Conservation (phyloP, 208 protist species). For the Acanthamoeba divionensis region DNA sequence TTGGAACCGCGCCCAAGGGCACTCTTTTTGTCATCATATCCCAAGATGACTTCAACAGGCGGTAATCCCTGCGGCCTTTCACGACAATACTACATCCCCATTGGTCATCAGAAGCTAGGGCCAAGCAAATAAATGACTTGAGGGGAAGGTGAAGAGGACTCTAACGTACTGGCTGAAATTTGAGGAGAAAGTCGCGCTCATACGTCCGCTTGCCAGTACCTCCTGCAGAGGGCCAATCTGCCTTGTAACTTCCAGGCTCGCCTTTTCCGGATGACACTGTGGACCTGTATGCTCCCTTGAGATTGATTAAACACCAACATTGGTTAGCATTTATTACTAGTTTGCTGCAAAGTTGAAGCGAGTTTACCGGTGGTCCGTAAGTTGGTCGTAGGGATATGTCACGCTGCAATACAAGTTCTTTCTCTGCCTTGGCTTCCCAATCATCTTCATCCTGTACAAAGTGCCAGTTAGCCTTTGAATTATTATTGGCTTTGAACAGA, state of each 20-base stretch:
- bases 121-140: too few species aligned
- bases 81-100: not conserved
- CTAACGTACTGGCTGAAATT: slow-evolving; percentile 5
- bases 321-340: not conserved
- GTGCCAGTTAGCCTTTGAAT: not conserved
- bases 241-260: too few species aligned
- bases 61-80: not conserved
- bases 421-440: slow-evolving; percentile 46
- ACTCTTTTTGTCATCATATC: not conserved
- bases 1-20: not conserved
- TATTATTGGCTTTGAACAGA: not conserved
- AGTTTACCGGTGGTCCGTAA: not conserved
- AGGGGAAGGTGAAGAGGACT: not conserved
- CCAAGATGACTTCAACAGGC: not conserved
- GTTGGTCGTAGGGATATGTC: slow-evolving; percentile 9
- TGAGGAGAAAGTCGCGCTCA: slow-evolving; percentile 33
- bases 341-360: not conserved
- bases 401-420: not conserved
- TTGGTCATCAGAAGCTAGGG: too few species aligned
- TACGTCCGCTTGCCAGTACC: not conserved
- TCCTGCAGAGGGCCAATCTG: not conserved
- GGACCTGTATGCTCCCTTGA: not conserved
- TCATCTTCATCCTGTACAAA: slow-evolving; percentile 11
- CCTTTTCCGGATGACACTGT: too few species aligned
- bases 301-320: not conserved